A percentile compares a stretch with the other conserved stretches of the same genome.
phyloP scores from a whole-genome alignment of 2,329 filamentous ascomycete species.

The Dryadomyces sulphureus region DNA sequence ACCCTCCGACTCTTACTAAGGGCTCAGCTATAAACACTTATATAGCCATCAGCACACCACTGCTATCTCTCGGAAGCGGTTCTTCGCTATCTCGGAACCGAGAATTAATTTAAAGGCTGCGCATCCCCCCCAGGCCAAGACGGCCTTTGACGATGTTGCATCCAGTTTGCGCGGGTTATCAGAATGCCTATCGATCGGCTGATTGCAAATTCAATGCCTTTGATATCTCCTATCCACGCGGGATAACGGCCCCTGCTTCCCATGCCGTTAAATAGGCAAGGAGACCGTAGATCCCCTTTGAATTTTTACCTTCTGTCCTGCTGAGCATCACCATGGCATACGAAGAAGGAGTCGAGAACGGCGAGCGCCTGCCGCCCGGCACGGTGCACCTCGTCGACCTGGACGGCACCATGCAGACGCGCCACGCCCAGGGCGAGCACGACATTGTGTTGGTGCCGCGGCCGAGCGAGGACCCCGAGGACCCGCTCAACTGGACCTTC shows the following conservation, averaged over 20 bases:
- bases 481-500: conserved; percentile 23
- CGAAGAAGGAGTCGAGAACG: conserved; percentile 2
- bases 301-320: too few relatives aligned
- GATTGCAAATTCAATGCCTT: too few relatives aligned
- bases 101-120: background rate
- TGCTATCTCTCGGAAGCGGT: background rate
- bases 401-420: conserved; percentile 13
- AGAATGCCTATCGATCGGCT: too few relatives aligned
- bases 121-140: too few relatives aligned
- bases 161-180: too few relatives aligned
- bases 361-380: conserved; percentile 16
- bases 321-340: conserved; percentile 1
- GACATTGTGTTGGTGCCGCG: conserved; percentile 25
- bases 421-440: conserved; percentile 17
- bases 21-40: background rate
- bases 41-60: too few relatives aligned
- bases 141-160: too few relatives aligned
- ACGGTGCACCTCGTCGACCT: conserved; percentile 28
- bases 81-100: background rate
- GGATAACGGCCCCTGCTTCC: too few relatives aligned
- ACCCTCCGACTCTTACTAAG: background rate
- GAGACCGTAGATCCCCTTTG: too few relatives aligned
- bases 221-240: too few relatives aligned
- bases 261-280: too few relatives aligned
- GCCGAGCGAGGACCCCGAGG: conserved; percentile 21